phyloP scores from a whole-genome alignment of 345 rosid species.

The Linum trigynum region DNA sequence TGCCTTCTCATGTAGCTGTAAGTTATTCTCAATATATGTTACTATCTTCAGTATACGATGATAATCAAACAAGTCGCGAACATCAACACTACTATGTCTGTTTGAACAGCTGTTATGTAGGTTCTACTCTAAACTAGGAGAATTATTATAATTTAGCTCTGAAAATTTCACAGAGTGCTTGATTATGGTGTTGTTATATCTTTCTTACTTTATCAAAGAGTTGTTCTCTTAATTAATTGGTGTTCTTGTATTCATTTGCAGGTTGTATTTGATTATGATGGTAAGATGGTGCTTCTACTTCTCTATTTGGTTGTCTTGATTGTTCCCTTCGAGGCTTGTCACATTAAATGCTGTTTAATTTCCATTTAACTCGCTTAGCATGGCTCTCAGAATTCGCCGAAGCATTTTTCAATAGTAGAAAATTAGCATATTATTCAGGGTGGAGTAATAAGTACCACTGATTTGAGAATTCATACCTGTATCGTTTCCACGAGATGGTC shows the following conservation, averaged over 20 bases:
- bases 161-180: background rate
- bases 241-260: conserved; percentile 31
- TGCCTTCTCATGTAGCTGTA: conserved; percentile 92
- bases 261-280: conserved; percentile 99
- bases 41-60: background rate
- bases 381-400: background rate
- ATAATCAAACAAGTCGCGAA: background rate
- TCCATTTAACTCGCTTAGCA: background rate
- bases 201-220: background rate
- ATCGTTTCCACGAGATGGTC: background rate
- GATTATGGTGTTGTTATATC: background rate
- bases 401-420: background rate
- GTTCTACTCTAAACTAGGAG: background rate
- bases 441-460: background rate
- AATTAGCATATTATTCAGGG: too few species aligned
- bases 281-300: conserved; percentile 32
- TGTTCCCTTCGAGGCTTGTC: background rate
- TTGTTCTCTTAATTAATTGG: conserved; percentile 19
- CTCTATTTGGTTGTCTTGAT: background rate
- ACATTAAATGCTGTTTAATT: background rate
- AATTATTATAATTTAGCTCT: background rate
- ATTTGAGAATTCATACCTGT: background rate
- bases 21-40: conserved; percentile 13
- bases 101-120: background rate
- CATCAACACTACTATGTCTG: background rate